A percentile compares a stretch with the other conserved stretches of the same genome.
Conservation (phyloP, 257 asterid genomes). For the Eucommia ulmoides region DNA sequence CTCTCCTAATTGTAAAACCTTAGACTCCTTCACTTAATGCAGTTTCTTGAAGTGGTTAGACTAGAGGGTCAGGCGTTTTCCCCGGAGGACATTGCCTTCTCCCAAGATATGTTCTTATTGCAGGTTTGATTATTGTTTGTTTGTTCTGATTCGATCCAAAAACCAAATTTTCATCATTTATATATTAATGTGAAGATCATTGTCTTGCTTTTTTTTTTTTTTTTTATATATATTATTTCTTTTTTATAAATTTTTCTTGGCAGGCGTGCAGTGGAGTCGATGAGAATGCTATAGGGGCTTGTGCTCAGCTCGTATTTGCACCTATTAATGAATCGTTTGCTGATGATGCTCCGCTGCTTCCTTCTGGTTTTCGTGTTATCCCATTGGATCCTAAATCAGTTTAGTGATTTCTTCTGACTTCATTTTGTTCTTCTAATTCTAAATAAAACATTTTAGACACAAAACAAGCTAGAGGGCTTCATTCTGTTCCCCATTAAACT, state of each 20-base stretch:
- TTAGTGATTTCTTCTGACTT: slow-evolving; percentile 16
- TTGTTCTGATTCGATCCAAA: too few relatives aligned
- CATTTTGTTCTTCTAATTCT: too few relatives aligned
- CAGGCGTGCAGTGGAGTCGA: slow-evolving; percentile 90
- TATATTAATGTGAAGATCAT: too few relatives aligned
- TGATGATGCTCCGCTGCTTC: slow-evolving; percentile 81
- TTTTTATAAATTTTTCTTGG: too few relatives aligned
- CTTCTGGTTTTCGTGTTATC: slow-evolving; percentile 92
- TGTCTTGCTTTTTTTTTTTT: too few relatives aligned
- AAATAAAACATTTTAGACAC: too few relatives aligned
- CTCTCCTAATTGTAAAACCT: too few relatives aligned
- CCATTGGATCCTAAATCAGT: slow-evolving; percentile 87
- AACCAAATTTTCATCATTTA: too few relatives aligned
- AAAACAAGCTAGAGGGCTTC: too few relatives aligned
- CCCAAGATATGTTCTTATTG: slow-evolving; percentile 73
- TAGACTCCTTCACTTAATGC: too few relatives aligned
- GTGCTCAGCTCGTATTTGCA: slow-evolving; percentile 92
- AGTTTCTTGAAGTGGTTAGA: slow-evolving; percentile 89
- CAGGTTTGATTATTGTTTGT: slow-evolving; percentile 35
- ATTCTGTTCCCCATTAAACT: too few relatives aligned
- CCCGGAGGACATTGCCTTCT: slow-evolving; percentile 63
- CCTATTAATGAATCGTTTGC: slow-evolving; percentile 90
- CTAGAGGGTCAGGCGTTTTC: slow-evolving; percentile 67
- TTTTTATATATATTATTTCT: too few relatives aligned
- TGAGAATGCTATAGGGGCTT: slow-evolving; percentile 55